Percentiles rank a stretch among this genome's conserved stretches.
Conservation (phyloP, 345 rosid genomes). For the Lumnitzera littorea region DNA sequence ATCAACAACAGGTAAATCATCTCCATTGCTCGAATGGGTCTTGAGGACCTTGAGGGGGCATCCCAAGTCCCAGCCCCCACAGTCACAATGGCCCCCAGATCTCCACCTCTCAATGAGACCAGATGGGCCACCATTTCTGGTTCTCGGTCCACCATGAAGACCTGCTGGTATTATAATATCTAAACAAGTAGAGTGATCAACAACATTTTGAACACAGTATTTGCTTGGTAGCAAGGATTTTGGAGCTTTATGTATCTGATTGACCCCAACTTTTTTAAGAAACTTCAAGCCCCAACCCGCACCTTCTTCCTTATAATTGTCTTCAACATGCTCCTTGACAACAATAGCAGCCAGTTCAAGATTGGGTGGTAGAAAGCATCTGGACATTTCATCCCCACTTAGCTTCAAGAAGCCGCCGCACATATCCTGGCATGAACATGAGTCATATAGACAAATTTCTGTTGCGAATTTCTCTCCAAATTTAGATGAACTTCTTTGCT, state of each 20-base stretch:
- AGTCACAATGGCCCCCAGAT: conserved; percentile 85
- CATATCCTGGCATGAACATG: conserved; percentile 26
- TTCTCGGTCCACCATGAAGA: conserved; percentile 80
- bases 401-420: conserved; percentile 24
- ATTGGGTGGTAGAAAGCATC: conserved; percentile 51
- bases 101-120: conserved; percentile 79
- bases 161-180: conserved; percentile 79
- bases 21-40: conserved; percentile 32
- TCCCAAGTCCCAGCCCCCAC: conserved; percentile 98
- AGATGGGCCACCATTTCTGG: conserved; percentile 59
- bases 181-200: conserved; percentile 41
- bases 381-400: conserved; percentile 30
- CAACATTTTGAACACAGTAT: conserved; percentile 13
- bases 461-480: too few species aligned
- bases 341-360: conserved; percentile 73
- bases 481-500: conserved; percentile 31
- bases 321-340: conserved; percentile 47
- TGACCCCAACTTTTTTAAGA: conserved; percentile 38
- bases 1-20: conserved; percentile 15
- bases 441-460: conserved; percentile 29
- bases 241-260: conserved; percentile 19
- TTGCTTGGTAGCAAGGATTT: conserved; percentile 19
- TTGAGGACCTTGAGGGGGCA: conserved; percentile 59
- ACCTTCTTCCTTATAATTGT: conserved; percentile 18
- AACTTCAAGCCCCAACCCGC: conserved; percentile 98